These are phyloP conservation scores for Xerophyta viscosa DNA, from an alignment of 106 monocot genomes.

Conservation along the genomic window DNA sequence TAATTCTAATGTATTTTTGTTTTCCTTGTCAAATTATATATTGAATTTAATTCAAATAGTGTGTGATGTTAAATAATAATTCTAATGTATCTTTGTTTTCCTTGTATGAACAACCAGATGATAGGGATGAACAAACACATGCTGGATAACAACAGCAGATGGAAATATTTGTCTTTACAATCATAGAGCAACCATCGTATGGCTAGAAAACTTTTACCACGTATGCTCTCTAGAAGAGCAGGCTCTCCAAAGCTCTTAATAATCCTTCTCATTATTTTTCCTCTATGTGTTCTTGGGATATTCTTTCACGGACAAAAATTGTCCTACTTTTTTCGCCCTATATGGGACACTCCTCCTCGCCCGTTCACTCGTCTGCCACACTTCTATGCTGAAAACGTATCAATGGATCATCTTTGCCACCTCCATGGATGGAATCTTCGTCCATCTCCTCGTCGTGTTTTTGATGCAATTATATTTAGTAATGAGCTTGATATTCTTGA, in stretches of 20 bases:
- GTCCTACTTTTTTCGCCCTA: conserved; percentile 70
- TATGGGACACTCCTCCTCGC: conserved; percentile 82
- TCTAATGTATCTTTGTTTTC: too few relatives aligned
- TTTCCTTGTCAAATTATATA: too few relatives aligned
- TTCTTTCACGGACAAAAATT: conserved; percentile 33
- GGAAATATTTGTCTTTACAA: too few relatives aligned
- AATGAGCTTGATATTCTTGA: conserved; percentile 90
- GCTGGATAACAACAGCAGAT: too few relatives aligned
- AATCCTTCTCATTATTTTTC: not conserved
- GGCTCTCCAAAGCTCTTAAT: not conserved
- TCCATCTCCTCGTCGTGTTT: conserved; percentile 58
- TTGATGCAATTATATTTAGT: conserved; percentile 87
- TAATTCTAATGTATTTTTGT: too few relatives aligned
- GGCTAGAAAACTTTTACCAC: not conserved
- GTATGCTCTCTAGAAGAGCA: not conserved
- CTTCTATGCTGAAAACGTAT: conserved; percentile 54
- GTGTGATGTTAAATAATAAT: too few relatives aligned
- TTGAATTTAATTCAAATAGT: too few relatives aligned
- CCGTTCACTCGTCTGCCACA: conserved; percentile 74
- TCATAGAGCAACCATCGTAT: too few relatives aligned
- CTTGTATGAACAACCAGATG: too few relatives aligned
- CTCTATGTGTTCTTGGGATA: conserved; percentile 9
- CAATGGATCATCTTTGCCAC: conserved; percentile 43
- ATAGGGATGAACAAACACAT: too few relatives aligned
- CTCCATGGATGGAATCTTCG: conserved; percentile 70